Conservation (phyloP, 2,329 filamentous ascomycete genomes). For the Arachnomyces sp. region DNA sequence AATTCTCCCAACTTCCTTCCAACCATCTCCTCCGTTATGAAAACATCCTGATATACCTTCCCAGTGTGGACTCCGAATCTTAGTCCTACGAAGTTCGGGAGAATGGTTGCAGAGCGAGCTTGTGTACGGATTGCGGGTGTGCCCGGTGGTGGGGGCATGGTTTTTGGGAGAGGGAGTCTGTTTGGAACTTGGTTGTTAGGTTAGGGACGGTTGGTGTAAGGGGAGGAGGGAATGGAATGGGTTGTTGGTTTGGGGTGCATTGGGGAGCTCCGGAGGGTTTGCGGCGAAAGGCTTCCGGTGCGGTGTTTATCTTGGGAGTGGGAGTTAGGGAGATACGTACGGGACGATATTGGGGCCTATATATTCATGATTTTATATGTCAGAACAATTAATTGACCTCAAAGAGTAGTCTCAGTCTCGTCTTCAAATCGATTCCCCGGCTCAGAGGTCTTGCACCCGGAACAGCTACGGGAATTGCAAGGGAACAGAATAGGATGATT, state of each 20-base stretch:
- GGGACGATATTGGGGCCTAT: slow-evolving; percentile 63
- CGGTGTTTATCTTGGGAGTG: slow-evolving; percentile 1
- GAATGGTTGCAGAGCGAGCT: slow-evolving; percentile 78
- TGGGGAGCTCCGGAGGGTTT: slow-evolving; percentile 7
- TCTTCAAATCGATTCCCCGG: too few relatives aligned
- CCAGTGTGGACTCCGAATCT: slow-evolving; percentile 90
- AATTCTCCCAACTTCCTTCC: slow-evolving; percentile 93
- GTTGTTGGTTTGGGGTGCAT: slow-evolving; percentile 3
- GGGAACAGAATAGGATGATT: not conserved
- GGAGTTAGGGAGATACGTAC: slow-evolving; percentile 42
- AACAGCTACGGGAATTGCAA: too few relatives aligned
- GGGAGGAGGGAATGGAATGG: too few relatives aligned
- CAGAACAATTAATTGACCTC: not conserved
- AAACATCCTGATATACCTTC: slow-evolving; percentile 74
- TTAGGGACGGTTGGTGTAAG: slow-evolving; percentile 8
- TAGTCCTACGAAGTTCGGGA: slow-evolving; percentile 85
- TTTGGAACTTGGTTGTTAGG: too few relatives aligned
- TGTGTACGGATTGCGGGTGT: slow-evolving; percentile 73
- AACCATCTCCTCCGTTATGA: slow-evolving; percentile 91
- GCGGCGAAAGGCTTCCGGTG: not conserved
- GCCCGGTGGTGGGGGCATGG: slow-evolving; percentile 50
- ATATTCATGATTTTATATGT: slow-evolving; percentile 11
- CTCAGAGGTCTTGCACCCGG: too few relatives aligned
- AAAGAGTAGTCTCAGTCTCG: too few relatives aligned
- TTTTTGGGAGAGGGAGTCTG: slow-evolving; percentile 35